Base-by-base conservation (phyloP, 805 yeast genomes). In the Pichia eremophila region DNA sequence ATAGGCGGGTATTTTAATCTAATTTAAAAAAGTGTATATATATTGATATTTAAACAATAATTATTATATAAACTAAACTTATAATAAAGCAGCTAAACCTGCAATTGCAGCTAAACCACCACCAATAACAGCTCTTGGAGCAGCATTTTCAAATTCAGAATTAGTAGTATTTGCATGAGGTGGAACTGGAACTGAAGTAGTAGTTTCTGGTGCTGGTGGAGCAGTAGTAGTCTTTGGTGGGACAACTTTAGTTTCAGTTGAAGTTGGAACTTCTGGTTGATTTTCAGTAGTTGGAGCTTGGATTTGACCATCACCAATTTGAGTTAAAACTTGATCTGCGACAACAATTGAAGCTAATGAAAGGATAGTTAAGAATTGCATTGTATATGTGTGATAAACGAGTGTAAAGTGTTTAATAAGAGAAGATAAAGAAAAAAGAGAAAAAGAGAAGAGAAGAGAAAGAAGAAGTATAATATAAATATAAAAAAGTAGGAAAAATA, bases 281-380 rank as follows among this genome's bases (percentile, higher is more conserved):
- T 48, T 47, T n/a, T 55, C 45, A 22, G 57, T 40, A 31, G 58
- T 51, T 39, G 57, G 51, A 42, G 72, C 72, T 63, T 77, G 82
- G 63, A 77, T 66, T 66, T 78, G 83, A 59, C 83, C 83, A 53
- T 78, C 84, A 57, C 73, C 72, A 50, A 79, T 77, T 67, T 78
- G 83, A 54, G 79, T 68, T 47, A 79, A 60, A 43, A 67, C 75
- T 49, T 41, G 10, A 32, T 43, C 55, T 44, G 61, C 70, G 46
- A 60, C 66, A 43, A 58, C 59, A 41, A 67, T 57, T 51, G 69
- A 66, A 54, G 58, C 54, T 41, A 65, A 54, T 37, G 66, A 51
- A 39, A 64, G 50, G 39, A 62, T 48, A 42, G 51, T 39, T 41
- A 52, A 44, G 44, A 55, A 53, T 55, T 56, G 53, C 59, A 56